Evolutionary conservation across 495 filamentous ascomycete species (phyloP).

Genomic region (Peziza echinospora): DNA sequence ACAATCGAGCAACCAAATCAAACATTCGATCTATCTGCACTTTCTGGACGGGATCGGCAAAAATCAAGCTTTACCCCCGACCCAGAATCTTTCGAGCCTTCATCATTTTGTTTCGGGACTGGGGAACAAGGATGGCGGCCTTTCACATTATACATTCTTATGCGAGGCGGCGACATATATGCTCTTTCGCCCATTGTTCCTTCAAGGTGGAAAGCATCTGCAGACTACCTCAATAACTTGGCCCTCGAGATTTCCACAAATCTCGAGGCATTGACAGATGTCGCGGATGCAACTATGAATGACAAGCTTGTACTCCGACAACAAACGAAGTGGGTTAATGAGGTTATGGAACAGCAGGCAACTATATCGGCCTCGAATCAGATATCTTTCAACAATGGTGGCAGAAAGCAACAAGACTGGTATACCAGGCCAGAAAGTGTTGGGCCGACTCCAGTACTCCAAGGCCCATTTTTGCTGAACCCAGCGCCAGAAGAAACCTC

Average conservation of each 20-base stretch:
- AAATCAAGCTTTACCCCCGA: conserved; percentile 11
- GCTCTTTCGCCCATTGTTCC: conserved; percentile 16
- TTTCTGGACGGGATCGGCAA: conserved; percentile 10
- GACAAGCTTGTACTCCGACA: conserved; percentile 11
- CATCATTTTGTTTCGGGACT: conserved; percentile 16
- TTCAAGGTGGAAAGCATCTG: conserved; percentile 13
- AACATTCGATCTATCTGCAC: conserved; percentile 11
- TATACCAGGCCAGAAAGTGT: conserved; percentile 7
- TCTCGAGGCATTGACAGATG: conserved; percentile 4
- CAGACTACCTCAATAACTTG: conserved; percentile 14
- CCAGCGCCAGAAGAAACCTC: conserved; percentile 13
- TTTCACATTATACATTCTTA: conserved; percentile 19
- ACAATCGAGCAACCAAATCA: conserved; percentile 15
- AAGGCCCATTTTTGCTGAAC: conserved; percentile 18
- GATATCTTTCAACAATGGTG: background rate
- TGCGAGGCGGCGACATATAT: conserved; percentile 19
- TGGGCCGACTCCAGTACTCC: conserved; percentile 9
- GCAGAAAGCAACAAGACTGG: background rate
- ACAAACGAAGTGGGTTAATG: conserved; percentile 19
- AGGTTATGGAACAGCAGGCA: conserved; percentile 14
- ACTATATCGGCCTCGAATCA: conserved; percentile 1
- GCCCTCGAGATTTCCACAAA: conserved; percentile 16
- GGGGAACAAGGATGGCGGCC: conserved; percentile 15
- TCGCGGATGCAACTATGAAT: conserved; percentile 9
- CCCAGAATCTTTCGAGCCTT: conserved; percentile 13